Evolutionary conservation across 352 stramenopile genomes (phyloP).

Genomic region (Globisporangium carolinianum): DNA sequence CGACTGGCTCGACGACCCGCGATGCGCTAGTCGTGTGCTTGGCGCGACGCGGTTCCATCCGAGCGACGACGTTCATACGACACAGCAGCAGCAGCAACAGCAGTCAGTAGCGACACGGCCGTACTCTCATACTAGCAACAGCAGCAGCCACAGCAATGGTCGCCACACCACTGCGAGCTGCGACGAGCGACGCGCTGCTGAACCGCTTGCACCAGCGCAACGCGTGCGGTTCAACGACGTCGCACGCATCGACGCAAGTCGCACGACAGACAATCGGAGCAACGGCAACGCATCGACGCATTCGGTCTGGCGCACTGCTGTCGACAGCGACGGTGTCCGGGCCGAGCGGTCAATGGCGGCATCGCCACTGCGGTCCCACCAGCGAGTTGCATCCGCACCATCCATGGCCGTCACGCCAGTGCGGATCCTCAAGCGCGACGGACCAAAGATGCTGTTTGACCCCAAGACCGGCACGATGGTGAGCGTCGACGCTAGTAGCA

Average conservation of each 20-base stretch:
- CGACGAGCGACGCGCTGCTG: neutral
- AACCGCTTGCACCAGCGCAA: too few relatives aligned
- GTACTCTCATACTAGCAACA: neutral
- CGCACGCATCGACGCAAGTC: too few relatives aligned
- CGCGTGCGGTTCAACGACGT: too few relatives aligned
- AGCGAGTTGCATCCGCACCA: neutral
- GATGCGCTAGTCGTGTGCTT: too few relatives aligned
- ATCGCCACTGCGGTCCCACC: neutral
- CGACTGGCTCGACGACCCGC: too few relatives aligned
- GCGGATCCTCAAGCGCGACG: slow-evolving; percentile 46
- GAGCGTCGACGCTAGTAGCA: slow-evolving; percentile 15
- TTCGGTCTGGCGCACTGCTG: neutral
- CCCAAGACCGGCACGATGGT: slow-evolving; percentile 59
- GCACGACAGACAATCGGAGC: too few relatives aligned
- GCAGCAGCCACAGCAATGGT: neutral
- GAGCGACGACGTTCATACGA: too few relatives aligned
- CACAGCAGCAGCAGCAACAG: too few relatives aligned
- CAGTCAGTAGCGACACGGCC: neutral
- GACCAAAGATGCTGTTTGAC: slow-evolving; percentile 67
- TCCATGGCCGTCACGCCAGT: slow-evolving; percentile 14
- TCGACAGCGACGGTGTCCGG: neutral
- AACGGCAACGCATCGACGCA: too few relatives aligned
- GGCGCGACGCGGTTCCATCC: too few relatives aligned
- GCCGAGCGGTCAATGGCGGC: neutral
- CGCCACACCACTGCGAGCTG: neutral